Evolutionary conservation across 2,329 filamentous ascomycete species (phyloP), one percentile per base, ranked within the genome.

Genomic region (Stagonosporopsis cucurbitacearum): DNA sequence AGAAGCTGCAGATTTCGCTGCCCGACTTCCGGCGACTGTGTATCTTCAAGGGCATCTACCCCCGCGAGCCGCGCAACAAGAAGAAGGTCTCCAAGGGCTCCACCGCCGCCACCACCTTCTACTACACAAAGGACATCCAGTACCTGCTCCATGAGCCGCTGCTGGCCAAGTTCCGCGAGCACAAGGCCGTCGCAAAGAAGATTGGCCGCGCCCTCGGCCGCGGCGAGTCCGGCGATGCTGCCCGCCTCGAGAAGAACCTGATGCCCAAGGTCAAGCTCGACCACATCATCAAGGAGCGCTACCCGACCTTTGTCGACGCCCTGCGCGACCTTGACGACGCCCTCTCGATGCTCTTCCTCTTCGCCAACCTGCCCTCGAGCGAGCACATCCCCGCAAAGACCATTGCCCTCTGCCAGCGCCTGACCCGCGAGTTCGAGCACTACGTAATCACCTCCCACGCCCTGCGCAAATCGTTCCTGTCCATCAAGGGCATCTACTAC

Each of bases 11-110:
- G 80, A 90, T 99, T 78, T 96, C 91, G 72, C 86, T 99, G 53
- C 92, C 93, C 66, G 95, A 99, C 80, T 99, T 99, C 81, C 89
- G 95, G 80, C 90, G 96, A 80, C 85, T 99, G 75, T 99, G 95
- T 81, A 99, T 99, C 78, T 99, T 96, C 89, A 98, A 98, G 83
- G 95, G 85, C 83, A 98, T 99, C 77, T 99, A 97, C 79, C 95
- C 95, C 64, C 90, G 95, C 72, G 95, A 99, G 82, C 95, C 95
- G 62, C 87, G 95, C 73, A 96, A 90, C 82, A 94, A 92, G 83
- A 97, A 96, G 83, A 97, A 97, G 85, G 95, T 91, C 37, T 91
- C 90, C 74, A 96, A 96, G 79, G 92, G 91, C 57, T 87, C 92
- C 23, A 96, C 91, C 32, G 88, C 89, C 59, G 93, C 90, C 52